Base-by-base conservation (phyloP, 495 filamentous ascomycete species). In the Friedmanniomyces simplex region DNA sequence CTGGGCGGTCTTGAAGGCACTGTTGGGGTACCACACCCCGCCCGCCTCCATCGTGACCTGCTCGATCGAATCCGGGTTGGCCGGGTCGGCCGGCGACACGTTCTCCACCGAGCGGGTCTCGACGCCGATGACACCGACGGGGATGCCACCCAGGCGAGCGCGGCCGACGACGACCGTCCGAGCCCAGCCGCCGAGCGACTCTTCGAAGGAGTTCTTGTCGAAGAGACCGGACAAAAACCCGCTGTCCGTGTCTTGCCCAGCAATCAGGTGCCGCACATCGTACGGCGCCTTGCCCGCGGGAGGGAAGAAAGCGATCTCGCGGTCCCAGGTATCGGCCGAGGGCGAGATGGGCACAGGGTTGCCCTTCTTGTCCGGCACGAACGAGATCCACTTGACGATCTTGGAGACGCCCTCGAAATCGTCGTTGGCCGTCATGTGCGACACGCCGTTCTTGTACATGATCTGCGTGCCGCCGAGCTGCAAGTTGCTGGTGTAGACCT, bases 361-460 rank as follows among this genome's bases (percentile, higher is more conserved):
- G 64, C 84, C 82, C 73, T 90, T 94, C 78, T 88, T 89, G 69
- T 96, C 94, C 24, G 93, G 93, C 22, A 98, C 87, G 68, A 88
- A 98, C 2, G 89, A 87, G 77, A 98, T 82, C 93, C 93, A 98
- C 65, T 95, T 85, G 28, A 97, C 86, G 67, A 98, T 97, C 82
- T 95, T 95, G 72, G 87, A 85, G 14, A 98, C 89, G 79, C 93
- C 93, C 60, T 89, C 89, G 58, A 97, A 97, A 77, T 98, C 93
- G 69, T 98, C 93, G 66, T 84, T 87, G 68, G 93, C 93, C 59
- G 91, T 96, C 85, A 97, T 87, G 76, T 98, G 93, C 10, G 94
- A 97, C 25, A 98, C 94, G 80, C 93, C 93, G 69, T 98, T 98
- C 76, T 85, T 91, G 82, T 98, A 97, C 93, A 98, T 98, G 79